Evolutionary conservation across 2,329 filamentous ascomycete genomes (phyloP), one percentile per base, ranked within the genome.

Genomic region (Cadophora luteo-olivacea): DNA sequence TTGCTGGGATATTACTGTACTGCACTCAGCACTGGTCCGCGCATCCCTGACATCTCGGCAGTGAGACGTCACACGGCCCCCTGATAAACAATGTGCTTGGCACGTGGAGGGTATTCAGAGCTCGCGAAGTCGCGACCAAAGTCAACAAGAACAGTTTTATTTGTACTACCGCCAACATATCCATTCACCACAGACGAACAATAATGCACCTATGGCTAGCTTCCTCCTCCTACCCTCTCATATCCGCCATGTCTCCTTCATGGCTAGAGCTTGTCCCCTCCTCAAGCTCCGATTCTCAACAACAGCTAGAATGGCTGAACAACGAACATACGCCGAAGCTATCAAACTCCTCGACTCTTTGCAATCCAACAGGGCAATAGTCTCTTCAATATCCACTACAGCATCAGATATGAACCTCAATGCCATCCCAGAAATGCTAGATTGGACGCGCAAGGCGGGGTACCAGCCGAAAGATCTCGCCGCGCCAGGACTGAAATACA

Each of bases 341-440:
- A 36, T 76, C 9, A 38, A 32, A 0, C 71, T 77, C 2, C 72
- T 78, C 36, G 64, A 73, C 22, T 68, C 68, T 9, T 63, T 78
- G 1, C 75, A 77, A 54, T 75, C 74, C 1, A 78, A 78, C 55
- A 71, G 72, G 11, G 54, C 70, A 3, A 69, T 77, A 24, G 68
- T 70, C 4, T 68, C 68, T 1, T 67, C 72, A 0, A 68, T 77
- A 24, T 64, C 73, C 0, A 29, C 68, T 7, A 29, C 58, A 1
- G 41, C 63, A n/a, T 25, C 51, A 16, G 69, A 75, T 45, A 72
- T 71, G 65, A 78, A 78, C 33, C 48, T 65, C 9, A 29, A 62
- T 63, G 75, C 77, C 12, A 78, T 78, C 6, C 77, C 77, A 11
- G 77, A 78, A 64, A 78, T 78, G 77, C 66, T 78, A 7, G 72